phyloP scores from a whole-genome alignment of 768 basidiomycete genomes.

The Suillus luteus region DNA sequence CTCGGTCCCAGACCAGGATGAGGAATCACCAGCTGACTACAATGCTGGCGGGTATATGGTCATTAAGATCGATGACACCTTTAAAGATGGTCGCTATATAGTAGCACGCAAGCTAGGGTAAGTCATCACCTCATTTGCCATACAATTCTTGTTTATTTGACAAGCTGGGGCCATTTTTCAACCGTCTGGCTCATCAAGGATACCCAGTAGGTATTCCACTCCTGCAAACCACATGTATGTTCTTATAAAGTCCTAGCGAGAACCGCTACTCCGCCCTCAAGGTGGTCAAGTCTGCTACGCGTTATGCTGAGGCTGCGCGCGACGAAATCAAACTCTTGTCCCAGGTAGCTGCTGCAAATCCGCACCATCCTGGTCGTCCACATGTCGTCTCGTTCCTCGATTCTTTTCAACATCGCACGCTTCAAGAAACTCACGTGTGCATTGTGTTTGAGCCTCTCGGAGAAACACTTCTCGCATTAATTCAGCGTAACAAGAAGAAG shows the following conservation, averaged over 20 bases:
- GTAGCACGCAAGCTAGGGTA: slow-evolving; percentile 91
- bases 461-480: slow-evolving; percentile 72
- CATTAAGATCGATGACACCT: slow-evolving; percentile 79
- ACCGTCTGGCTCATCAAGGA: slow-evolving; percentile 93
- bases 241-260: slow-evolving; percentile 44
- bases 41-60: slow-evolving; percentile 81
- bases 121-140: slow-evolving; percentile 19
- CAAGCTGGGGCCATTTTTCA: slow-evolving; percentile 93
- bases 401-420: slow-evolving; percentile 78
- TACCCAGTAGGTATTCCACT: slow-evolving; percentile 52
- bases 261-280: slow-evolving; percentile 87
- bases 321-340: slow-evolving; percentile 94
- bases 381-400: slow-evolving; percentile 91
- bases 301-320: slow-evolving; percentile 94
- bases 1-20: slow-evolving; percentile 71
- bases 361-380: slow-evolving; percentile 73
- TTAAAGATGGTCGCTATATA: slow-evolving; percentile 82
- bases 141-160: slow-evolving; percentile 17
- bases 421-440: slow-evolving; percentile 79
- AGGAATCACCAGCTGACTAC: slow-evolving; percentile 84
- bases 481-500: slow-evolving; percentile 78
- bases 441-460: slow-evolving; percentile 90
- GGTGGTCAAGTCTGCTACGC: slow-evolving; percentile 91
- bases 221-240: slow-evolving; percentile 8
- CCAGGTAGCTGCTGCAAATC: slow-evolving; percentile 69